Conservation (phyloP, 2,329 filamentous ascomycete species). For the Helotiales sp. region DNA sequence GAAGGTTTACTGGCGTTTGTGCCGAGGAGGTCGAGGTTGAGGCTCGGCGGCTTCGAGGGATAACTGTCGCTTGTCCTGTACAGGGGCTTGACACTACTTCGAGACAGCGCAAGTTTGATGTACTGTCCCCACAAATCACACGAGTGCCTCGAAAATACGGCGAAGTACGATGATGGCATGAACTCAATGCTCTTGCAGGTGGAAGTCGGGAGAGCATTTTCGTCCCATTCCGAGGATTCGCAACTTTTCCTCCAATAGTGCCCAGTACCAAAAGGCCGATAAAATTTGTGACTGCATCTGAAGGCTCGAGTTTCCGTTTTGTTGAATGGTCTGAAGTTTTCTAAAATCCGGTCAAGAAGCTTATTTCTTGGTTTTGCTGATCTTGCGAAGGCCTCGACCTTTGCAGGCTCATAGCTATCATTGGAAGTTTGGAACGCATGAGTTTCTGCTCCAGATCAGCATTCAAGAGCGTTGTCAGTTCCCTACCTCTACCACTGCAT, state of each 20-base stretch:
- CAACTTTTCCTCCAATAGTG: not conserved
- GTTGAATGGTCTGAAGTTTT: not conserved
- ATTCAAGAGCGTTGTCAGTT: not conserved
- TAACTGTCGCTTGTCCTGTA: not conserved
- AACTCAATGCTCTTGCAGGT: not conserved
- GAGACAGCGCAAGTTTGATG: conserved; percentile 1
- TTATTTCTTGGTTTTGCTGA: not conserved
- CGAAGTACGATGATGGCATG: not conserved
- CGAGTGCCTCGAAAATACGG: not conserved
- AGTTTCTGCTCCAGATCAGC: not conserved
- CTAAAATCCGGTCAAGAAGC: not conserved
- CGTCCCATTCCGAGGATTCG: not conserved
- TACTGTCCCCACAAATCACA: not conserved
- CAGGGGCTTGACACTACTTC: conserved; percentile 4
- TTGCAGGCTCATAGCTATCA: not conserved
- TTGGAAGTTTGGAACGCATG: not conserved
- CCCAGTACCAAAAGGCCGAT: not conserved
- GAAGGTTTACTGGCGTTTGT: not conserved
- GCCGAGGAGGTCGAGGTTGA: not conserved
- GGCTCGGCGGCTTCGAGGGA: not conserved
- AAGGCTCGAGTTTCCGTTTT: not conserved
- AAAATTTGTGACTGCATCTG: not conserved
- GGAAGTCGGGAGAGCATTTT: not conserved
- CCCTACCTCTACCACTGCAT: not conserved
- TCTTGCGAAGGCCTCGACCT: not conserved